Conservation (phyloP, 1,284 basidiomycete genomes). For the Kalmanozyma brasiliensis region DNA sequence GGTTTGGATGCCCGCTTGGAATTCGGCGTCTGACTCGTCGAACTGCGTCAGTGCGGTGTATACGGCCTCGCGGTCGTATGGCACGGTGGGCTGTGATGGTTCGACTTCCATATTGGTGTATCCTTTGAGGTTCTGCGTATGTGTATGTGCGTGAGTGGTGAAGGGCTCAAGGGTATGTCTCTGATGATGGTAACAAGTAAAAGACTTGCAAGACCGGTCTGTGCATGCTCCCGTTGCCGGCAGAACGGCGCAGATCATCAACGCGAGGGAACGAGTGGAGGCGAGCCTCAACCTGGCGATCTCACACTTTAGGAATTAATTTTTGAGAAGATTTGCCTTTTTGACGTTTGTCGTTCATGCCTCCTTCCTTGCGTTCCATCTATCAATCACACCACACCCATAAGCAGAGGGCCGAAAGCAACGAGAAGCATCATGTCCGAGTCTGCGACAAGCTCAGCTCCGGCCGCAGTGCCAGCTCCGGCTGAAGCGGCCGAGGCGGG, state of each 20-base stretch:
- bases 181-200: neutral
- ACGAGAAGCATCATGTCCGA: conserved; percentile 15
- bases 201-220: conserved; percentile 6
- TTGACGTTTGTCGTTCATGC: neutral
- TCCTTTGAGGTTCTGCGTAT: neutral
- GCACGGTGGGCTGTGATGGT: conserved; percentile 18
- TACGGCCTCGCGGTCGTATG: conserved; percentile 36
- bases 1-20: conserved; percentile 50
- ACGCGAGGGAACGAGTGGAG: conserved; percentile 6
- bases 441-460: neutral
- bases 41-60: conserved; percentile 33
- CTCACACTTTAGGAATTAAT: conserved; percentile 8
- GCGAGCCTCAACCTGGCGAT: conserved; percentile 12
- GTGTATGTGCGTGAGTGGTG: neutral
- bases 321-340: conserved; percentile 7
- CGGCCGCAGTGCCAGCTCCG: neutral
- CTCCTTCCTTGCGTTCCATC: no score
- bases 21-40: conserved; percentile 36
- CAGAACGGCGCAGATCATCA: conserved; percentile 3
- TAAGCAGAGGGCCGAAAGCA: no score
- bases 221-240: conserved; percentile 11
- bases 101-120: conserved; percentile 17
- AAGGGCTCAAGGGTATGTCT: no score
- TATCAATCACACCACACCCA: no score
- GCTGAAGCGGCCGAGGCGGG: conserved; percentile 11